These are phyloP conservation scores for Xerocomus brunneocitrinus DNA, from an alignment of 768 basidiomycete species.

Conservation along the genomic window DNA sequence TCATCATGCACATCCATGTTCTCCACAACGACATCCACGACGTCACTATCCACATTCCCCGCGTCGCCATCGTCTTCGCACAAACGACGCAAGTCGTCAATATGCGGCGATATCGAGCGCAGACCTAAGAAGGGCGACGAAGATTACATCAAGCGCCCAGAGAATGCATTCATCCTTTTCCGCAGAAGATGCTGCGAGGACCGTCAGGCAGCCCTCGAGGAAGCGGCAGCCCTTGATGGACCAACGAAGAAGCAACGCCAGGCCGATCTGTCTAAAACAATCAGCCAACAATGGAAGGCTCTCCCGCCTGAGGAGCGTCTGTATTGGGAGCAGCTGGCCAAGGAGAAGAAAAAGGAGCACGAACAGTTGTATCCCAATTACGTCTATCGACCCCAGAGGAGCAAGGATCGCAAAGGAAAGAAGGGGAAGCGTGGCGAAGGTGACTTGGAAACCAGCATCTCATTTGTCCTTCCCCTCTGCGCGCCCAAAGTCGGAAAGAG, in stretches of 20 bases:
- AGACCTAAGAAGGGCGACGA: constrained; percentile 63
- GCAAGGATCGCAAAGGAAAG: constrained; percentile 44
- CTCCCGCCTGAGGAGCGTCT: constrained; percentile 60
- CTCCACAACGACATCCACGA: constrained; percentile 35
- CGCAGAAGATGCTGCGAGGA: constrained; percentile 75
- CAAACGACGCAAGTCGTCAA: constrained; percentile 51
- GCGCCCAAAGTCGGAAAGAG: constrained; percentile 40
- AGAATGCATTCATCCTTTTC: constrained; percentile 84
- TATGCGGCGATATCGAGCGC: constrained; percentile 47
- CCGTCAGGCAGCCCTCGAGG: constrained; percentile 52
- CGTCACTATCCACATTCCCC: constrained; percentile 32
- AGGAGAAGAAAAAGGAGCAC: constrained; percentile 78
- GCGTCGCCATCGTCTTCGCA: constrained; percentile 34
- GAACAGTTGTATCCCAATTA: constrained; percentile 71
- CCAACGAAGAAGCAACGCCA: constrained; percentile 70
- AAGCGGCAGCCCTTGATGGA: constrained; percentile 32
- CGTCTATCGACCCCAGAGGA: constrained; percentile 71
- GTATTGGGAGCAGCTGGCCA: constrained; percentile 73
- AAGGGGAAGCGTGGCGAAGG: constrained; percentile 37
- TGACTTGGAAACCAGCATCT: constrained; percentile 52
- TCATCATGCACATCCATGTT: constrained; percentile 40
- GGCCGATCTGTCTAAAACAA: constrained; percentile 77
- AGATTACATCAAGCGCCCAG: constrained; percentile 79
- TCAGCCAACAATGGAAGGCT: constrained; percentile 76
- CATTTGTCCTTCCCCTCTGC: constrained; percentile 38